Evolutionary conservation across 2,329 filamentous ascomycete species (phyloP).

Genomic region (Trichophyton mentagrophytes): DNA sequence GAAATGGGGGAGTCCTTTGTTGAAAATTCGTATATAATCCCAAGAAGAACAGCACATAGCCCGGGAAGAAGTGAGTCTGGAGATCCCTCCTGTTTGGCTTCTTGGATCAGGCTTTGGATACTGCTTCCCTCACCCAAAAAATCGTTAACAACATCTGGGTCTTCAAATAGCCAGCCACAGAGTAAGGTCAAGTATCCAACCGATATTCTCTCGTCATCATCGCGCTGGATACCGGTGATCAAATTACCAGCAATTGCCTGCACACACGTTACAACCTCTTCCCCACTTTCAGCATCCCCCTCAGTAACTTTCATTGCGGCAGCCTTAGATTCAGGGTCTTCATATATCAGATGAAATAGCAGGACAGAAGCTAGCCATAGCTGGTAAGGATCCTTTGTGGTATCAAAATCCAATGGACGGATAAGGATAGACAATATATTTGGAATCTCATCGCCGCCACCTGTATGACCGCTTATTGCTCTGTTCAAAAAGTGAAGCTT

Average conservation of each 20-base stretch:
- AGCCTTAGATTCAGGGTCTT: conserved; percentile 65
- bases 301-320: conserved; percentile 73
- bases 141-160: conserved; percentile 81
- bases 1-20: conserved; percentile 92
- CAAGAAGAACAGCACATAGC: conserved; percentile 70
- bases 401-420: conserved; percentile 47
- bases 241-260: conserved; percentile 79
- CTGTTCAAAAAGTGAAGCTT: conserved; percentile 72
- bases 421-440: conserved; percentile 81
- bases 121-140: conserved; percentile 86
- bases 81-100: conserved; percentile 49
- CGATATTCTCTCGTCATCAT: conserved; percentile 64
- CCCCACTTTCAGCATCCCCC: conserved; percentile 74
- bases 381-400: conserved; percentile 68
- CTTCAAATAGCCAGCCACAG: conserved; percentile 81
- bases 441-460: conserved; percentile 65
- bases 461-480: conserved; percentile 75
- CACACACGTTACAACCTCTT: conserved; percentile 90
- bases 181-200: conserved; percentile 85
- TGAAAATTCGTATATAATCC: conserved; percentile 90
- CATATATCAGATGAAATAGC: conserved; percentile 71
- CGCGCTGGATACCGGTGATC: conserved; percentile 62
- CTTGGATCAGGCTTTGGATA: conserved; percentile 71
- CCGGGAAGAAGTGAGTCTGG: conserved; percentile 62
- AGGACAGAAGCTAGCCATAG: conserved; percentile 83